Conservation (phyloP, 148 eudicot genomes). For the Rhododendron simsii region DNA sequence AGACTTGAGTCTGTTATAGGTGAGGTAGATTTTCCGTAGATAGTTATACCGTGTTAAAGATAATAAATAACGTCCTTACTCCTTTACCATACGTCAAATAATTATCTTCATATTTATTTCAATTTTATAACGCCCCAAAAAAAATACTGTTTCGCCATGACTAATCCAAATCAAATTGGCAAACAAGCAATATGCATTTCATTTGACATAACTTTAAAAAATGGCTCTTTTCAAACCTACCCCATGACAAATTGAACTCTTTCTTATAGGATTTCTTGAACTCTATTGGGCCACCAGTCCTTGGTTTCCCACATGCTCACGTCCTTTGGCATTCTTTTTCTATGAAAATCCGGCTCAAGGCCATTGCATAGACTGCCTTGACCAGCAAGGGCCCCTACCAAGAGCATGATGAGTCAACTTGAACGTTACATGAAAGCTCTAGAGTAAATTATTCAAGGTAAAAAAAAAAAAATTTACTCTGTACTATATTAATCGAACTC, state of each 20-base stretch:
- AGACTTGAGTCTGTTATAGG: no score
- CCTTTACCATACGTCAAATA: no score
- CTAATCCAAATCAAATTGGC: background rate
- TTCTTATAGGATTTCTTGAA: background rate
- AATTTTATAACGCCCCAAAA: background rate
- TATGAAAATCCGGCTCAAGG: background rate
- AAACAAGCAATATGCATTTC: background rate
- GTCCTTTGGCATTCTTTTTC: background rate
- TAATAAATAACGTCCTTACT: no score
- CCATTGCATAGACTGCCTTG: background rate
- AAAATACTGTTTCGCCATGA: background rate
- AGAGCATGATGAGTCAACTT: no score
- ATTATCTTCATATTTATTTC: background rate
- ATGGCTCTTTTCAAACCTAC: no score
- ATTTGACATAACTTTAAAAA: background rate
- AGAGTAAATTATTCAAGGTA: no score
- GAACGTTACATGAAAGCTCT: no score
- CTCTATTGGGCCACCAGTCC: background rate
- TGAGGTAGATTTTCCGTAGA: no score
- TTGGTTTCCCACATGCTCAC: background rate
- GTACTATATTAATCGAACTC: no score
- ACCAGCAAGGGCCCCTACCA: background rate
- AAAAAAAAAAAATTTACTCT: no score
- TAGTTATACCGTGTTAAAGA: no score
- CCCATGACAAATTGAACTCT: background rate